Base-by-base conservation (phyloP, 352 stramenopile species). In the Phytophthora pinifolia region DNA sequence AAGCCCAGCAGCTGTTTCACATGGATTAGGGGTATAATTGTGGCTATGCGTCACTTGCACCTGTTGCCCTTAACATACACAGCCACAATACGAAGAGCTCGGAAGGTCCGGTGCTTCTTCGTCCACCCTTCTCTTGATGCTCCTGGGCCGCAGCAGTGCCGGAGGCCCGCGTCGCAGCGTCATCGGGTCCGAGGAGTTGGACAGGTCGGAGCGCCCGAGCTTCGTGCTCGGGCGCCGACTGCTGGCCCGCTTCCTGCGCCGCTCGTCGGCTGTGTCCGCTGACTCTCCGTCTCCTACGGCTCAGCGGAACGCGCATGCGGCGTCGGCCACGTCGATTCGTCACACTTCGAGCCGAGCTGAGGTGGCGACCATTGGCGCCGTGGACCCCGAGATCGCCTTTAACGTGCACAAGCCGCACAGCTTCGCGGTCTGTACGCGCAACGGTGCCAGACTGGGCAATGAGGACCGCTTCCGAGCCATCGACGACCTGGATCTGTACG, bases 381-480 rank as follows among this genome's bases (percentile, higher is more conserved):
- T 83, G 49, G 80, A 90, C 55, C 36, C 62, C 9, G 68, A 83
- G 50, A 79, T 90, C 44, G 47, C 75, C 5, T 90, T 90, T 27
- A 37, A 62, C 41, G 27, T 39, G 31, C 36, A 62, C 70, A 75
- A 58, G 0, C 9, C 35, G 6, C 48, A 46, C 25, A 45, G 38
- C 15, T 77, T 79, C 54, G 73, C 68, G 3, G 68, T 77, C 10
- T 65, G 56, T 20, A 81, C 80, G 1, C 72, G 56, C 32, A 78
- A 63, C 50, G 82, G 79, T 32, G 65, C 71, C 6, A 70, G 82
- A 31, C 29, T 38, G 9, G 54, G 52, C 25, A 92, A 92, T 44
- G 82, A 92, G 59, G 82, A 92, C 65, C 76, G 79, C 14, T 86
- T 74, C 46, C 82, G 82, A 33, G 68, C 83, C 35, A 88, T 92